These are phyloP conservation scores for Microstroma glucosiphilum DNA, from an alignment of 1,284 basidiomycete species.

Conservation along the genomic window DNA sequence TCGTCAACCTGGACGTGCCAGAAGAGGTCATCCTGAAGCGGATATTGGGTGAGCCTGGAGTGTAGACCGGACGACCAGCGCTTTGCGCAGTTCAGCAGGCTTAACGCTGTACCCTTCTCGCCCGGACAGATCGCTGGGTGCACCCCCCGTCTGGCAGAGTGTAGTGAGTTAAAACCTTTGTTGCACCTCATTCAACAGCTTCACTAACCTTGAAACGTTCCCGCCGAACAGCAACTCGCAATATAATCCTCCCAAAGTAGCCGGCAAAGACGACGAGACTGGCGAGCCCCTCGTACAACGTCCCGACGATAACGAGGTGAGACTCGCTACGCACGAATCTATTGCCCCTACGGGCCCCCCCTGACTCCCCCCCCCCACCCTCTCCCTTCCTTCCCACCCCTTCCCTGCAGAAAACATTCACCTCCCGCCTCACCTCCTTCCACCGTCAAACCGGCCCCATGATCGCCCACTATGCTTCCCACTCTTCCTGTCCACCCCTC, in stretches of 20 bases:
- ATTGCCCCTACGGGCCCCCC: no score
- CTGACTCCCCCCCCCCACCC: no score
- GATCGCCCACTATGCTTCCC: conserved; percentile 67
- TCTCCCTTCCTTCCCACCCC: no score
- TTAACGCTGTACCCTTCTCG: conserved; percentile 2
- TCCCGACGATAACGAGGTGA: conserved; percentile 74
- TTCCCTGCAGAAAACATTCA: conserved; percentile 61
- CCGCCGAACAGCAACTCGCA: conserved; percentile 25
- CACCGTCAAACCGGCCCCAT: conserved; percentile 83
- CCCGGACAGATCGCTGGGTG: conserved; percentile 65
- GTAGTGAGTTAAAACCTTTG: conserved; percentile 54
- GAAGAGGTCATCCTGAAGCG: conserved; percentile 81
- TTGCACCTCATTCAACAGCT: no score
- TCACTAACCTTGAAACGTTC: no score
- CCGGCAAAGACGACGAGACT: conserved; percentile 83
- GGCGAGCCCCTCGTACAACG: conserved; percentile 82
- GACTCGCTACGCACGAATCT: no score
- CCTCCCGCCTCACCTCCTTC: conserved; percentile 71
- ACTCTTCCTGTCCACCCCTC: conserved; percentile 30
- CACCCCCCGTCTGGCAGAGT: conserved; percentile 86
- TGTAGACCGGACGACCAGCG: no score
- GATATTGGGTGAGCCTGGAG: conserved; percentile 58
- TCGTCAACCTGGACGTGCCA: conserved; percentile 85
- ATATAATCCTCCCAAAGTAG: conserved; percentile 72
- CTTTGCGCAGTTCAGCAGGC: no score